A percentile compares a stretch with the other conserved stretches of the same genome.
phyloP scores from a whole-genome alignment of 164 flowering plant species.

The Akebia trifoliata region DNA sequence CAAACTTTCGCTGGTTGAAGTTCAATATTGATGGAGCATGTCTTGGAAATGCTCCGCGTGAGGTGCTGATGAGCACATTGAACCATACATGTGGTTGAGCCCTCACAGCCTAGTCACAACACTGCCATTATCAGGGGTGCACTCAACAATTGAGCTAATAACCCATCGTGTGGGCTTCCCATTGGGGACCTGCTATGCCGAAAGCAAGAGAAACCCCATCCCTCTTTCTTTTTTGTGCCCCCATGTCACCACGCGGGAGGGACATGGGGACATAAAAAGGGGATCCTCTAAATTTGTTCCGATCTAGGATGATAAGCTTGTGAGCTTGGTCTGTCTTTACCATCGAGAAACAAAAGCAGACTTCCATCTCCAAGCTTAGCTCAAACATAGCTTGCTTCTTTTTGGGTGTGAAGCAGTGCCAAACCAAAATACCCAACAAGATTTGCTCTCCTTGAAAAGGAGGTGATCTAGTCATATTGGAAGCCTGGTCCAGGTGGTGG shows the following conservation, averaged over 20 bases:
- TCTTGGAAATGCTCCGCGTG: no score
- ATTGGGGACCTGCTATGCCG: no score
- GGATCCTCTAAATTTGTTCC: no score
- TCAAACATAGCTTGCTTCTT: constrained; percentile 6
- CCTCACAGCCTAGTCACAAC: constrained; percentile 3
- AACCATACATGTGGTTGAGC: no score
- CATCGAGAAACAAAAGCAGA: constrained; percentile 11
- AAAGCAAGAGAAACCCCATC: neutral
- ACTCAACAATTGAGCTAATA: constrained; percentile 5
- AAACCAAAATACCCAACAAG: neutral
- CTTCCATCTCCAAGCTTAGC: constrained; percentile 13
- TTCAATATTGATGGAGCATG: no score
- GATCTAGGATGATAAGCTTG: neutral
- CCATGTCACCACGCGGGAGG: no score
- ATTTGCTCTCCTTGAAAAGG: neutral
- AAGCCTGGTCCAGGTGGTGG: no score
- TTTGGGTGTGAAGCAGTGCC: neutral
- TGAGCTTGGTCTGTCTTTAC: constrained; percentile 12
- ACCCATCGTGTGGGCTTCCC: constrained; percentile 7
- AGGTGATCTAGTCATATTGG: neutral
- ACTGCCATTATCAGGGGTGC: neutral
- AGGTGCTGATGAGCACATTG: neutral
- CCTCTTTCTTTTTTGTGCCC: constrained; percentile 2
- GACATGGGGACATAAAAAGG: no score
- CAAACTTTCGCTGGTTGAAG: no score